A percentile compares a stretch with the other conserved stretches of the same genome.
Evolutionary conservation across 1,139 yeast genomes (phyloP).

Genomic region (Pichia sp.): DNA sequence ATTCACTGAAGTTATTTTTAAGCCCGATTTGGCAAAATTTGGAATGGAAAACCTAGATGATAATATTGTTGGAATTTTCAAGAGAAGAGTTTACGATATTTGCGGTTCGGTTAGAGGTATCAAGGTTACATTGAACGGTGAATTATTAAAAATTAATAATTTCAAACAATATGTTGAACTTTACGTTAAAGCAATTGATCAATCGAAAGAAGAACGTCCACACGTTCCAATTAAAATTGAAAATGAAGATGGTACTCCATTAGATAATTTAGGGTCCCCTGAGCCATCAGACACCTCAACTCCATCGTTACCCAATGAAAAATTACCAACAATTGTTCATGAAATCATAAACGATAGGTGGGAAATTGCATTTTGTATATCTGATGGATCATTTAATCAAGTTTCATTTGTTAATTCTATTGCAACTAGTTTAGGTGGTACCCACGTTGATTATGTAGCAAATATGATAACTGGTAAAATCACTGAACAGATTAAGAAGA

Average conservation of each 20-base stretch:
- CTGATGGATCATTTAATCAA: constrained; percentile 87
- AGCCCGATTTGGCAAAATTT: constrained; percentile 81
- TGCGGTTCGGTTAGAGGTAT: constrained; percentile 93
- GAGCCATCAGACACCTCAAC: background rate
- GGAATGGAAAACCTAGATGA: constrained; percentile 77
- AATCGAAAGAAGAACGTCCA: constrained; percentile 30
- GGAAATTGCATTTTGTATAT: constrained; percentile 94
- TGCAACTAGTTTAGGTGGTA: constrained; percentile 96
- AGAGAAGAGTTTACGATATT: constrained; percentile 91
- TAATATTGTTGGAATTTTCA: constrained; percentile 75
- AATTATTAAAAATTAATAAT: constrained; percentile 57
- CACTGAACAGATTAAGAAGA: constrained; percentile 65
- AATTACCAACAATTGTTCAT: constrained; percentile 66
- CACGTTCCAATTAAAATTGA: constrained; percentile 23
- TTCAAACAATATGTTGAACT: constrained; percentile 87
- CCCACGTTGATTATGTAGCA: constrained; percentile 82
- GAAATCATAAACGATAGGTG: constrained; percentile 76
- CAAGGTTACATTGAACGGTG: constrained; percentile 72
- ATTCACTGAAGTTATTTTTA: constrained; percentile 81
- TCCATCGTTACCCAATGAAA: constrained; percentile 22
- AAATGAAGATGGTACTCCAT: constrained; percentile 11
- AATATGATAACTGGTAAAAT: constrained; percentile 81
- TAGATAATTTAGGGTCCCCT: constrained; percentile 11
- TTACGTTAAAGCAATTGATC: constrained; percentile 70
- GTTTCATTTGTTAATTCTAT: constrained; percentile 96